These are phyloP conservation scores for Ambrosia trifida DNA, from an alignment of 129 eudicot genomes.

Conservation along the genomic window DNA sequence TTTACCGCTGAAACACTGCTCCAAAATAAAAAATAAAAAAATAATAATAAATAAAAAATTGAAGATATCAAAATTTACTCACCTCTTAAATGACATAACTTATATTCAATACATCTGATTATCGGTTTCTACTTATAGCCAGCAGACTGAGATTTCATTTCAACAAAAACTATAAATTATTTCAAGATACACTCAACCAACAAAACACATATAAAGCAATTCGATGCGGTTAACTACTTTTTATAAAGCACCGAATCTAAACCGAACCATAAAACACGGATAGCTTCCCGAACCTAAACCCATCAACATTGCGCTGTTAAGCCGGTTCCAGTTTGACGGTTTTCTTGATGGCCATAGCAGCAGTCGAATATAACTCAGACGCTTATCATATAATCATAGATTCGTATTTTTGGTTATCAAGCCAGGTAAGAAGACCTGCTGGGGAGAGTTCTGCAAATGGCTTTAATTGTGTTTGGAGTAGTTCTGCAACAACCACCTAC, in stretches of 20 bases:
- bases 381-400: neutral
- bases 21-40: too few species aligned
- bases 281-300: neutral
- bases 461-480: slow-evolving; percentile 74
- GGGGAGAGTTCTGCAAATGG: slow-evolving; percentile 56
- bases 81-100: too few species aligned
- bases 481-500: slow-evolving; percentile 98
- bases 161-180: neutral
- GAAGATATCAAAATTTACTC: too few species aligned
- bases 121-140: too few species aligned
- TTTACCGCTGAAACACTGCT: too few species aligned
- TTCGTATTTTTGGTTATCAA: slow-evolving; percentile 1
- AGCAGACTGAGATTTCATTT: too few species aligned
- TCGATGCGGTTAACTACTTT: neutral
- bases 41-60: too few species aligned
- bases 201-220: neutral
- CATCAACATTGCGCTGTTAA: neutral
- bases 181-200: neutral
- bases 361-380: neutral
- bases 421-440: slow-evolving; percentile 21
- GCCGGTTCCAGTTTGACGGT: neutral
- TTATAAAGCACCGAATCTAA: neutral
- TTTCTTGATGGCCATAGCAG: neutral
- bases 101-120: too few species aligned
- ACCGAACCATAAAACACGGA: neutral